phyloP scores from a whole-genome alignment of 768 basidiomycete genomes.

The Hemileccinum rubropunctum region DNA sequence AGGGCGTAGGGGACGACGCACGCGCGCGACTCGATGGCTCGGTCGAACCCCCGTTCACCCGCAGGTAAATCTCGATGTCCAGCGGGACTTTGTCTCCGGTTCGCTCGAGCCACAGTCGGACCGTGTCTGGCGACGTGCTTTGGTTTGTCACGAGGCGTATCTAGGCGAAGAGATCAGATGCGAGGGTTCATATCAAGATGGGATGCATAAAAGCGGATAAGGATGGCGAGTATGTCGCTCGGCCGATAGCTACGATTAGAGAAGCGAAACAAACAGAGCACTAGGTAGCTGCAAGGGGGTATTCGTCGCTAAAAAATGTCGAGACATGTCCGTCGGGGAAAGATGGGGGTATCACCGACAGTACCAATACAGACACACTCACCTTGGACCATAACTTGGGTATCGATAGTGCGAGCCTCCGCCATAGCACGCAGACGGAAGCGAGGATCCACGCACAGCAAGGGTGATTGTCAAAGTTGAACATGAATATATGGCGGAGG shows the following conservation, averaged over 20 bases:
- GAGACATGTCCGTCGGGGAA: too few species aligned
- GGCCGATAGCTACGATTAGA: too few species aligned
- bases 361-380: constrained; percentile 24
- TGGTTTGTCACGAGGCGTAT: constrained; percentile 73
- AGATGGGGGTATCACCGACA: too few species aligned
- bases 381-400: constrained; percentile 80
- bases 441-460: constrained; percentile 75
- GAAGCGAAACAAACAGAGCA: too few species aligned
- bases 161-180: constrained; percentile 33
- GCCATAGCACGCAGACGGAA: constrained; percentile 66
- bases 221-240: too few species aligned
- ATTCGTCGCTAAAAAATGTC: too few species aligned
- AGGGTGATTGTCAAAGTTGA: constrained; percentile 67
- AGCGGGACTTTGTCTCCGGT: constrained; percentile 68
- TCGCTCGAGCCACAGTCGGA: constrained; percentile 81
- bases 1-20: constrained; percentile 30
- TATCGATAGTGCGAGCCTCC: constrained; percentile 60
- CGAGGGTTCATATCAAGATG: neutral
- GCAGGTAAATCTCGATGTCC: constrained; percentile 78
- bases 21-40: constrained; percentile 21
- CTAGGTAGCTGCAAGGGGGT: too few species aligned
- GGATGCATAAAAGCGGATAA: too few species aligned
- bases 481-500: constrained; percentile 68
- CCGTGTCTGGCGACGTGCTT: constrained; percentile 69
- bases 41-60: constrained; percentile 38